A percentile compares a stretch with the other conserved stretches of the same genome.
phyloP scores from a whole-genome alignment of 306 rosid genomes.

The Rubus idaeus region DNA sequence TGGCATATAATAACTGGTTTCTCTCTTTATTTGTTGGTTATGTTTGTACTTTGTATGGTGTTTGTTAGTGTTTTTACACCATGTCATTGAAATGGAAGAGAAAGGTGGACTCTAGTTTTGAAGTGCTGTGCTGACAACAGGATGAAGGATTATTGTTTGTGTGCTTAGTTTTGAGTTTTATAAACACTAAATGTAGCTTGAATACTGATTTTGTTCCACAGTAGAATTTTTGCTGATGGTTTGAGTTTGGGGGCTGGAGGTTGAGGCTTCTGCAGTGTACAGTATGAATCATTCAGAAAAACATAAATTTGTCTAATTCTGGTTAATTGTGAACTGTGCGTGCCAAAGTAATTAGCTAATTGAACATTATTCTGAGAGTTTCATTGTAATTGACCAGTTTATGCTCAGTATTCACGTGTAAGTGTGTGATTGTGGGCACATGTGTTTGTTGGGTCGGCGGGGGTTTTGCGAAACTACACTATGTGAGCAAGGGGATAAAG shows the following conservation, averaged over 20 bases:
- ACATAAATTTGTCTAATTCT: neutral
- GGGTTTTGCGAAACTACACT: constrained; percentile 8
- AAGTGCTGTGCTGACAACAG: neutral
- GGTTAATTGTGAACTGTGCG: neutral
- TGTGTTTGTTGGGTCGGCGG: neutral
- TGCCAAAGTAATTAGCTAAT: neutral
- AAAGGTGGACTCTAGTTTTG: neutral
- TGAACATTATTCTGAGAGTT: neutral
- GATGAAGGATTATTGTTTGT: constrained; percentile 3
- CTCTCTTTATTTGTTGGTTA: neutral
- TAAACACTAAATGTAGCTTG: neutral
- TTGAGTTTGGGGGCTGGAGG: neutral
- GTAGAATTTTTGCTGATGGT: neutral
- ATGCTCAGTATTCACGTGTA: neutral
- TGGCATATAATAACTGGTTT: neutral
- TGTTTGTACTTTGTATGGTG: neutral
- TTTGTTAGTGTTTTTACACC: neutral
- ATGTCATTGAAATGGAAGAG: constrained; percentile 3
- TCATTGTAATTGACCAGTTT: neutral
- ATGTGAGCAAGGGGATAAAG: neutral
- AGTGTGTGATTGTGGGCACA: neutral
- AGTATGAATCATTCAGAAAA: neutral
- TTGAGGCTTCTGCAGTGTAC: neutral
- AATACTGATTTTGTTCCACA: neutral
- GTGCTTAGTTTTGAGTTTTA: neutral